These are phyloP conservation scores for Raphidocelis subcapitata DNA, from an alignment of 139 green algal genomes.

Conservation along the genomic window DNA sequence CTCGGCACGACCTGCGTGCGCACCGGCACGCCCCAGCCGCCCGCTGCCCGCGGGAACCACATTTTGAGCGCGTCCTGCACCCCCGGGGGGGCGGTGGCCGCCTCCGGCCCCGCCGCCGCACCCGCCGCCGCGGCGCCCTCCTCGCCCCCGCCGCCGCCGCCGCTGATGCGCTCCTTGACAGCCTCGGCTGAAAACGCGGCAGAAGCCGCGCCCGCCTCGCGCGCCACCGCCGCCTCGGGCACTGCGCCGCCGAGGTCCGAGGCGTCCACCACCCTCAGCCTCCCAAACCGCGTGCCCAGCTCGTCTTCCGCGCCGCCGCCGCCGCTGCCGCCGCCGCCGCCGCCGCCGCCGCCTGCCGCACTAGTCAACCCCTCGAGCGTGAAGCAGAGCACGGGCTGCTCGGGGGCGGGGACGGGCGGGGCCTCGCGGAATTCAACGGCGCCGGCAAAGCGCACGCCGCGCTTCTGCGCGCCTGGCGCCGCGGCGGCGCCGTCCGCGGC, in stretches of 20 bases:
- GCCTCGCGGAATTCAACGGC: constrained; percentile 7
- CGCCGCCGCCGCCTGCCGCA: not conserved
- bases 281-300: not conserved
- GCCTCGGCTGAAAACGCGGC: too few species aligned
- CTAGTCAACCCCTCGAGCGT: not conserved
- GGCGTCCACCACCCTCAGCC: not conserved
- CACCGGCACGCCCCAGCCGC: constrained; percentile 21
- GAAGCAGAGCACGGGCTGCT: constrained; percentile 25
- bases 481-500: not conserved
- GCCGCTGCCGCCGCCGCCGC: constrained; percentile 4
- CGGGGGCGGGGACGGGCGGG: not conserved
- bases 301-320: not conserved
- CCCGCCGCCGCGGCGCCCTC: not conserved
- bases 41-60: constrained; percentile 21
- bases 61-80: not conserved
- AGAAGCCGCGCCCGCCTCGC: too few species aligned
- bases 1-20: constrained; percentile 1
- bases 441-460: constrained; percentile 14
- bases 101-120: not conserved
- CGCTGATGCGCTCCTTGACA: too few species aligned
- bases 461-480: not conserved
- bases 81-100: too few species aligned
- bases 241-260: not conserved
- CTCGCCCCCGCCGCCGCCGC: not conserved
- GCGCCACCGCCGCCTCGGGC: not conserved